Base-by-base conservation (phyloP, 2,329 filamentous ascomycete species). In the Colletotrichum noveboracense region DNA sequence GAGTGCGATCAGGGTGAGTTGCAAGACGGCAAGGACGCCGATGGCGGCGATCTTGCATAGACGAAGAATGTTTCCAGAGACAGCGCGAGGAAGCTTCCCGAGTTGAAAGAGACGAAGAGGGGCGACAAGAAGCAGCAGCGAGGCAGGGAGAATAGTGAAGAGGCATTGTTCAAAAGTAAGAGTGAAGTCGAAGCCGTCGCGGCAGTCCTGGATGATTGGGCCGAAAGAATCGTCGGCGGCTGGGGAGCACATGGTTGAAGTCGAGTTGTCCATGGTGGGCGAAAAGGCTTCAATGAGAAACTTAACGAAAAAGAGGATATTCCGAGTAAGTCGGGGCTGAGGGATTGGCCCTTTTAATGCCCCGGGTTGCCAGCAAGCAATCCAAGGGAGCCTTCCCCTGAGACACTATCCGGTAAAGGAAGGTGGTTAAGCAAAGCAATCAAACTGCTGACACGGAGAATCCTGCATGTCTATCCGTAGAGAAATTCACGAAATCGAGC, bases 1-100 rank as follows among this genome's bases (percentile, higher is more conserved):
- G 6, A 85, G 78, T 34, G 81, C 80, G 30, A 84, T 70, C 7
- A 84, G 80, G 9, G 79, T 77, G 13, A 86, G 79, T 65, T 86
- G 84, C 28, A 84, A 76, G 24, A 78, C 43, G 18, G 82, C 80
- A 62, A 85, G 79, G 21, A 78, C 30, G 16, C 76, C 70, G 12
- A 82, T 77, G 48, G 79, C 78, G 34, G 74, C 70, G 82, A 82
- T 70, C 61, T 77, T 71, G 67, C 71, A 68, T 48, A 76, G 67
- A 38, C 80, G 79, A 30, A 83, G 77, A 34, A 74, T 55, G n/a
- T 73, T 70, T 13, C 79, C 81, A 6, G 76, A 62, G n/a, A 83
- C 80, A n/a, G 79, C 78, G 52, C 77, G 74, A 12, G 81, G 78
- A 7, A 75, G 72, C 62, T 79, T 81, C 34, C 77, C 68, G 3